Percentiles rank a stretch among this genome's conserved stretches.
Conservation (phyloP, 805 yeast species). For the Saccharomycopsis lassenensis region DNA sequence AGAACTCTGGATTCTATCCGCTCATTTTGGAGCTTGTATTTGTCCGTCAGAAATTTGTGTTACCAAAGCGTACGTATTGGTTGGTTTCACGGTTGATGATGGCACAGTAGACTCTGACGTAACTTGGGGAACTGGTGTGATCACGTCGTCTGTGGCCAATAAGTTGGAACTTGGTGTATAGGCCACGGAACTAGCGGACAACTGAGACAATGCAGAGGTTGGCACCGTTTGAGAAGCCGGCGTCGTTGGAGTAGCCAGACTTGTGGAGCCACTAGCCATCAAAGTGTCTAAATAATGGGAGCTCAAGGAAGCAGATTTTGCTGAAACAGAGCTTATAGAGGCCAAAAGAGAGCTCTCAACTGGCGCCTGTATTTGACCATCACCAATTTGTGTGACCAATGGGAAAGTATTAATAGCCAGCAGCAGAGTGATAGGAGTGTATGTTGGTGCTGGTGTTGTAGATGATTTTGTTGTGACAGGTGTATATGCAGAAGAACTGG, state of each 20-base stretch:
- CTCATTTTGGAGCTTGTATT: conserved; percentile 5
- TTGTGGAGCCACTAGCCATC: not conserved
- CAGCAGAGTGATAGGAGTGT: too few species aligned
- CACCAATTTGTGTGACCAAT: conserved; percentile 1
- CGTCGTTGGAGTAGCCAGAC: conserved; percentile 6
- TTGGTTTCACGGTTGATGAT: conserved; percentile 1
- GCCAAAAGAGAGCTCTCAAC: too few species aligned
- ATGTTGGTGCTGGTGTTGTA: not conserved
- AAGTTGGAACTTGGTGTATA: not conserved
- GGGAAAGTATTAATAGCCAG: not conserved
- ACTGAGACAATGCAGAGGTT: too few species aligned
- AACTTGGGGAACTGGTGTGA: not conserved
- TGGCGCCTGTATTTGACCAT: conserved; percentile 3
- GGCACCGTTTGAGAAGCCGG: too few species aligned
- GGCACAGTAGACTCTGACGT: not conserved
- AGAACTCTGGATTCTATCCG: not conserved
- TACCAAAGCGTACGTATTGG: conserved; percentile 1
- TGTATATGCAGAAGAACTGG: too few species aligned
- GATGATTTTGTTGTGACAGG: too few species aligned
- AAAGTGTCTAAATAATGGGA: not conserved
- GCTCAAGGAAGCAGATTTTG: not conserved
- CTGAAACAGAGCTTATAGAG: not conserved
- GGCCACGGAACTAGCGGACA: too few species aligned
- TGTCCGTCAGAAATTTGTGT: conserved; percentile 5
- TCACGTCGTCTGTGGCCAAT: not conserved